Evolutionary conservation across 2,329 filamentous ascomycete genomes (phyloP), one percentile per base, ranked within the genome.

Genomic region (Chaetomium sp.): DNA sequence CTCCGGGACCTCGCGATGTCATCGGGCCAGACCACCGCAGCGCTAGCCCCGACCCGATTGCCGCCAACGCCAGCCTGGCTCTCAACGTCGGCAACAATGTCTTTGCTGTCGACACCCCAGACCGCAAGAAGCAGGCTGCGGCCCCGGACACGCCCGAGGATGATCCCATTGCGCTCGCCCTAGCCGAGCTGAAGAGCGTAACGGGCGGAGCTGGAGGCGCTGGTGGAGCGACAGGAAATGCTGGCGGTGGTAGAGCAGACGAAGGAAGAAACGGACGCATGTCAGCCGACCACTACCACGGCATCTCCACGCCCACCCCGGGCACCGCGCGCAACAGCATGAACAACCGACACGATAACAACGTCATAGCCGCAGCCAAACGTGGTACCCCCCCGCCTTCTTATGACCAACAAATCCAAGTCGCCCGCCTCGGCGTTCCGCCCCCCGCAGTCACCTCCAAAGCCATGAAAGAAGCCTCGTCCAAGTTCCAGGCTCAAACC

Each of bases 71-170:
- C 41, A 96, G 88, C 69, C 85, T 97, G 65, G 92, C 95, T 59
- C 79, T 99, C 34, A 96, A 96, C 65, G 83, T 99, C 53, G 94
- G 94, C 6, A 90, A 95, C 65, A 99, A 99, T 65, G 90, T 99
- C 9, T 96, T 99, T 66, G 86, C 95, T 55, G 92, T 99, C 8
- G 87, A 88, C 10, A 87, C 87, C 7, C 86, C 89, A 0, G 88
- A 92, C 57, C 80, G 78, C 61, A 79, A 78, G 60, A 77, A 71
- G 44, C 76, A 76, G 43, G 46, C 55, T 5, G 71, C 68, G 36
- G 70, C 66, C 48, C 67, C 68, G 62, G 76, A 68, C 54, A 69
- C 72, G 4, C 72, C 78, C 37, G 85, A 88, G 34, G 86, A 90
- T 12, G 94, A 99, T 66, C 94, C 94, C 0, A 96, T 99, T 67